These are phyloP conservation scores for Parachaetomium inaequale DNA, from an alignment of 495 filamentous ascomycete genomes.

Conservation along the genomic window DNA sequence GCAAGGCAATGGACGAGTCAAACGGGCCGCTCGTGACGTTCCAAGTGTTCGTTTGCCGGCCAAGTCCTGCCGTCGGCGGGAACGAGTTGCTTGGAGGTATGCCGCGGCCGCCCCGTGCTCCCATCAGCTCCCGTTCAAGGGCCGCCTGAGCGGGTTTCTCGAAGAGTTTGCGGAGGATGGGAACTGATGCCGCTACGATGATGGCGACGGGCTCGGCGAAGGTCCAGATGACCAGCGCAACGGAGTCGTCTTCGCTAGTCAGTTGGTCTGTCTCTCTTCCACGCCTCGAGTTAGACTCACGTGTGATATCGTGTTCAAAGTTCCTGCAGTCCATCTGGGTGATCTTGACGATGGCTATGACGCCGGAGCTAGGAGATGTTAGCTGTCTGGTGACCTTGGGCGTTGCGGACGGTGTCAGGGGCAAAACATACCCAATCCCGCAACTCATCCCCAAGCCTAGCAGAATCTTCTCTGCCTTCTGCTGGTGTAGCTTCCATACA, in stretches of 20 bases:
- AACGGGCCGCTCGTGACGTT: not conserved
- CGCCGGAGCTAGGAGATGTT: not conserved
- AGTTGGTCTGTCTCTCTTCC: not conserved
- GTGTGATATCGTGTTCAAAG: not conserved
- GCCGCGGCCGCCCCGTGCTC: not conserved
- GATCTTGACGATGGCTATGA: not conserved
- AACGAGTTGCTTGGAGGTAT: not conserved
- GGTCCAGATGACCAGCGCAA: conserved; percentile 12
- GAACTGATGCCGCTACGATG: conserved; percentile 16
- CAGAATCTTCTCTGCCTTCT: conserved; percentile 24
- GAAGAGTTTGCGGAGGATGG: conserved; percentile 2
- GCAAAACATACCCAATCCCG: conserved; percentile 23
- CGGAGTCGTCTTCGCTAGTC: not conserved
- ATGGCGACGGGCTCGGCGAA: conserved; percentile 15
- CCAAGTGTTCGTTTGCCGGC: not conserved
- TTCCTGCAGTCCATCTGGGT: not conserved
- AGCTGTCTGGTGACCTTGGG: no score
- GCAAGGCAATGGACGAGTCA: not conserved
- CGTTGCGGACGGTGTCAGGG: no score
- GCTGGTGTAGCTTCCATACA: conserved; percentile 27
- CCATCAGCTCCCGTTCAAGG: not conserved
- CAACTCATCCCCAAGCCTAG: conserved; percentile 29
- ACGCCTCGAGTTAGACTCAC: not conserved
- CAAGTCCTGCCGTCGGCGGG: no score
- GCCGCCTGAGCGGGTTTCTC: not conserved